Base-by-base conservation (phyloP, 2,329 filamentous ascomycete species). In the Trichoderma harzianum region DNA sequence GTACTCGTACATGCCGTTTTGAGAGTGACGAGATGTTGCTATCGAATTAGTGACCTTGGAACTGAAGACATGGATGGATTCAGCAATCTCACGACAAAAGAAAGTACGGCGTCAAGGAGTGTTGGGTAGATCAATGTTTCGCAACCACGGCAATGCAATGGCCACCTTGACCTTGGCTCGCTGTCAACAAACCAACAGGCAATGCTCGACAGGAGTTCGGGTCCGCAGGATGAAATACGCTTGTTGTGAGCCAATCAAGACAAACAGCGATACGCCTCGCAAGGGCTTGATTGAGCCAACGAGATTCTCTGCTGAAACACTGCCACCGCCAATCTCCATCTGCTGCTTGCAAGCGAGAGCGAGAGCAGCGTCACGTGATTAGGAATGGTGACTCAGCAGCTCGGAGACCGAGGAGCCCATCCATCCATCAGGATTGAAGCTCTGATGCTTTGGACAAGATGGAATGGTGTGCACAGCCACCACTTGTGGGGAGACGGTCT, bases 381-480 rank as follows among this genome's bases (percentile, higher is more conserved):
- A 1, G 5, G 3, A 28, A 1, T 10, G 28, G 39, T 53, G 57
- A 69, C 47, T 47, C 39, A 34, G 21, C 30, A 30, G 11, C 57
- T 69, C 67, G 67, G 67, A 53, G 28, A 53, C 67, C 67, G 67
- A 67, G 64, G 30, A 39, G 64, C 18, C 64, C 57, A 69, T 26
- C 64, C 57, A 69, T 36, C 67, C 30, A 30, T 14, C 51, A 67
- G 64, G 64, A 67, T 67, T 67, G 43, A 32, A 3, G 55, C 18
- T 58, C 7, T 57, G 39, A n/a, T 21, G 58, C 58, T 51, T 55
- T 60, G 67, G 57, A 53, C 24, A 30, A 18, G 32, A 28, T 51
- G 67, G 57, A 58, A 69, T 34, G 7, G 32, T 14, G 28, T 62
- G 67, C 67, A 62, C 67, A 69, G 67, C 67, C 67, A 69, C 67